These are phyloP conservation scores for Adansonia digitata DNA, from an alignment of 345 rosid species.

Conservation along the genomic window DNA sequence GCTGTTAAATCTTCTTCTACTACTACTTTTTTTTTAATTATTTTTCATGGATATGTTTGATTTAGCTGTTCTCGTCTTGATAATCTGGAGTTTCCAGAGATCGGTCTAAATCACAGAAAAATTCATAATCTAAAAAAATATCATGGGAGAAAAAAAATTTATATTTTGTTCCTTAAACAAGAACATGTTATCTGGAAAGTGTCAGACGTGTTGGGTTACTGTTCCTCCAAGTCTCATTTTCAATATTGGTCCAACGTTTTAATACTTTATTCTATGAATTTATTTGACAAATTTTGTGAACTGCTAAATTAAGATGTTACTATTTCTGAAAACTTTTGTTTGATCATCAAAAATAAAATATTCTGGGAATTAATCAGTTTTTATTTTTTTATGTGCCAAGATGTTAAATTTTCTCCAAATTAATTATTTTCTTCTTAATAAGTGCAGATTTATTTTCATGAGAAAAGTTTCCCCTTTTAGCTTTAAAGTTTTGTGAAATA, in stretches of 20 bases:
- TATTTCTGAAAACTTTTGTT: not conserved
- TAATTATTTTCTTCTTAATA: too few relatives aligned
- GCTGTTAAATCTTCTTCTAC: not conserved
- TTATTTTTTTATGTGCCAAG: not conserved
- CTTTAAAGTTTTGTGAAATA: not conserved
- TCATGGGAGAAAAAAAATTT: not conserved
- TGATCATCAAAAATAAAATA: not conserved
- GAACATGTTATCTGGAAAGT: not conserved
- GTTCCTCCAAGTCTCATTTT: not conserved
- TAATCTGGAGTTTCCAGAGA: not conserved
- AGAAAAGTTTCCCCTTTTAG: not conserved
- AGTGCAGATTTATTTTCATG: not conserved
- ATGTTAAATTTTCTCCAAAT: too few relatives aligned
- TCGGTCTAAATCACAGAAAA: not conserved
- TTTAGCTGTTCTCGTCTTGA: not conserved
- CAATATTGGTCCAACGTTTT: not conserved
- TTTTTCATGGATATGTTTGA: not conserved
- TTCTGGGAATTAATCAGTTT: not conserved
- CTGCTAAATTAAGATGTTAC: not conserved
- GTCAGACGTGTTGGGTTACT: not conserved
- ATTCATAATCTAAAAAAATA: not conserved
- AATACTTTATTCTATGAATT: not conserved
- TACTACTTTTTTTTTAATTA: not conserved
- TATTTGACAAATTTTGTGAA: not conserved
- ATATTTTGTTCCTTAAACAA: not conserved